Evolutionary conservation across 177 flowering plant species (phyloP).

Genomic region (Vitis hybrid): DNA sequence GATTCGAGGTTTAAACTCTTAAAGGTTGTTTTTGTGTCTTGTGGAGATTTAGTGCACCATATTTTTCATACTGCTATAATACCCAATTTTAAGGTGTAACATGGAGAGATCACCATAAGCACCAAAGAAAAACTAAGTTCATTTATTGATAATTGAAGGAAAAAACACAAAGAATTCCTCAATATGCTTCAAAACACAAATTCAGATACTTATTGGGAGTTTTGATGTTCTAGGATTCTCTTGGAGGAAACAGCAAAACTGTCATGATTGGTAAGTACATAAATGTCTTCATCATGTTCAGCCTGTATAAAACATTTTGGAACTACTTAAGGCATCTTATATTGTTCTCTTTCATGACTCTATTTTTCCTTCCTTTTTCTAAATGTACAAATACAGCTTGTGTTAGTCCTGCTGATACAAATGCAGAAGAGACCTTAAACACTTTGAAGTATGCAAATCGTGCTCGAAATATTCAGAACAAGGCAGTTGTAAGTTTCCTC

Average conservation of each 20-base stretch:
- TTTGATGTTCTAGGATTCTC: slow-evolving; percentile 62
- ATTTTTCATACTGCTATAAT: too few species aligned
- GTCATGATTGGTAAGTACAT: slow-evolving; percentile 85
- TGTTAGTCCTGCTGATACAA: slow-evolving; percentile 98
- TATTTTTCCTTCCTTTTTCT: neutral
- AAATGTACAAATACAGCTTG: slow-evolving; percentile 50
- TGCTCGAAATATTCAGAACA: slow-evolving; percentile 96
- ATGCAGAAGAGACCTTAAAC: slow-evolving; percentile 95
- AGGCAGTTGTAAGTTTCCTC: slow-evolving; percentile 75
- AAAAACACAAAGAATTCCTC: too few species aligned
- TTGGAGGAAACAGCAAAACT: slow-evolving; percentile 95
- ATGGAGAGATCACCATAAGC: too few species aligned
- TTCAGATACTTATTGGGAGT: neutral
- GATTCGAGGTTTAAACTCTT: too few species aligned
- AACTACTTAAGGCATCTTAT: neutral
- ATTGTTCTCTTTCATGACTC: neutral
- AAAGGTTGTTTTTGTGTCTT: too few species aligned
- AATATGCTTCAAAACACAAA: neutral
- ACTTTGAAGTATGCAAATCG: slow-evolving; percentile 97
- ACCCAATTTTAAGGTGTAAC: too few species aligned
- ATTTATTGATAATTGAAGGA: too few species aligned
- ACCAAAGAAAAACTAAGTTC: too few species aligned
- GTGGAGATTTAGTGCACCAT: too few species aligned
- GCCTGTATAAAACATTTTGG: neutral
- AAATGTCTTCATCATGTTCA: neutral